A percentile compares a stretch with the other conserved stretches of the same genome.
phyloP scores from a whole-genome alignment of 1,284 basidiomycete genomes.

The Leccinum solheimii region DNA sequence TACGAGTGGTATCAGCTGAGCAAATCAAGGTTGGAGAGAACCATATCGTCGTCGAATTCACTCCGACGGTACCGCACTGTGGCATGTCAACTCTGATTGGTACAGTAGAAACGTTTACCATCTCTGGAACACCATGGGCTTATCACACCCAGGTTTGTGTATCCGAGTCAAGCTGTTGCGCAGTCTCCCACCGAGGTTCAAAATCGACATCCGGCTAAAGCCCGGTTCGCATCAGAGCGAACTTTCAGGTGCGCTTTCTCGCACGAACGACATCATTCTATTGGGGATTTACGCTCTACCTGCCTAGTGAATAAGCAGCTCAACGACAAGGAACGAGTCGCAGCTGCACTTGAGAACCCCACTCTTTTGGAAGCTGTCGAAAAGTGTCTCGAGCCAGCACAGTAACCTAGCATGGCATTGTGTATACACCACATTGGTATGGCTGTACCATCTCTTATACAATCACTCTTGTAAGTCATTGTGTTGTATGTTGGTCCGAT shows the following conservation, averaged over 20 bases:
- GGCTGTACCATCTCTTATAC: neutral
- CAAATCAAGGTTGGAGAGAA: slow-evolving; percentile 81
- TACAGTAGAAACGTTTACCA: slow-evolving; percentile 28
- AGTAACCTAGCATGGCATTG: slow-evolving; percentile 1
- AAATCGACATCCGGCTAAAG: slow-evolving; percentile 92
- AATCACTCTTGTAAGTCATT: neutral
- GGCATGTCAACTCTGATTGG: slow-evolving; percentile 98
- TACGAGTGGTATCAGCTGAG: slow-evolving; percentile 90
- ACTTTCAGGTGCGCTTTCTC: slow-evolving; percentile 61
- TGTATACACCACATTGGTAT: neutral
- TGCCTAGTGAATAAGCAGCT: slow-evolving; percentile 92
- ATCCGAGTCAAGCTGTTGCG: slow-evolving; percentile 91
- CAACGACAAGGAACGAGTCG: slow-evolving; percentile 98
- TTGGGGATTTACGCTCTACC: neutral
- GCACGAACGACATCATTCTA: neutral
- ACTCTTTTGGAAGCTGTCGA: slow-evolving; percentile 88
- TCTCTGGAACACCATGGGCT: neutral
- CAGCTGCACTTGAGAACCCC: slow-evolving; percentile 93
- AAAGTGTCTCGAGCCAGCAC: slow-evolving; percentile 69
- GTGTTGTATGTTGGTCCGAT: neutral
- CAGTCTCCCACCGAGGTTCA: slow-evolving; percentile 89
- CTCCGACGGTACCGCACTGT: slow-evolving; percentile 97
- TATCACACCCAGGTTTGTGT: slow-evolving; percentile 67
- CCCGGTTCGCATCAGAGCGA: slow-evolving; percentile 96
- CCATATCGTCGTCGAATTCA: slow-evolving; percentile 85